Evolutionary conservation across 2,329 filamentous ascomycete genomes (phyloP).

Genomic region (Fonsecaea multimorphosa): DNA sequence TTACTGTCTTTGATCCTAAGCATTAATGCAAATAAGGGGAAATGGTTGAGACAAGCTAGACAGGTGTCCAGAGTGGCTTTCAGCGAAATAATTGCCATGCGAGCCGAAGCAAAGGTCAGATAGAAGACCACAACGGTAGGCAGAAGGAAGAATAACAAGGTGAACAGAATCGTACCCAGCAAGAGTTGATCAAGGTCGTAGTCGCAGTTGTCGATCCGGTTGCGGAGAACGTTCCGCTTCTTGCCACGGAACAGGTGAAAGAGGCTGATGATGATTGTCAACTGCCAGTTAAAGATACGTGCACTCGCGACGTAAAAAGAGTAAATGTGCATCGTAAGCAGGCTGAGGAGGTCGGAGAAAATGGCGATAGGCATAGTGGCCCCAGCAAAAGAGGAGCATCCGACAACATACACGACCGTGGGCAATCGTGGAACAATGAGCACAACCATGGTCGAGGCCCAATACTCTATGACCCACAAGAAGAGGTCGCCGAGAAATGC

Average conservation of each 20-base stretch:
- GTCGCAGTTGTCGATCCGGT: conserved; percentile 97
- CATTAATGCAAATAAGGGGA: conserved; percentile 97
- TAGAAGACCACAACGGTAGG: conserved; percentile 98
- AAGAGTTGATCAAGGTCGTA: conserved; percentile 97
- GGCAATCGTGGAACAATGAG: conserved; percentile 82
- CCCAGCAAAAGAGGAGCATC: conserved; percentile 91
- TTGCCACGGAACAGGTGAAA: conserved; percentile 98
- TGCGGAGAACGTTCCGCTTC: conserved; percentile 94
- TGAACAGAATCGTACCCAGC: conserved; percentile 95
- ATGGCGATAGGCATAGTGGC: conserved; percentile 97
- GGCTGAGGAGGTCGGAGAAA: conserved; percentile 89
- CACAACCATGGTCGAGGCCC: conserved; percentile 67
- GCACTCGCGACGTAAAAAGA: conserved; percentile 97
- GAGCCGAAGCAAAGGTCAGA: conserved; percentile 88
- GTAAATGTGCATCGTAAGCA: conserved; percentile 94
- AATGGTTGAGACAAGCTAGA: conserved; percentile 94
- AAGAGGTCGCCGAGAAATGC: conserved; percentile 95
- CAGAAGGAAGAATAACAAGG: conserved; percentile 89
- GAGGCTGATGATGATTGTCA: conserved; percentile 94
- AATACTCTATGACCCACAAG: conserved; percentile 98
- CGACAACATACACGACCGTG: conserved; percentile 86
- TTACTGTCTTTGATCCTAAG: conserved; percentile 89
- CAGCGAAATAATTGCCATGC: conserved; percentile 92
- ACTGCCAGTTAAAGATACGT: conserved; percentile 97
- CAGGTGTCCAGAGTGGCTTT: conserved; percentile 91